Evolutionary conservation across 805 yeast genomes (phyloP), one percentile per base, ranked within the genome.

Genomic region (Jamesozyma piceae): DNA sequence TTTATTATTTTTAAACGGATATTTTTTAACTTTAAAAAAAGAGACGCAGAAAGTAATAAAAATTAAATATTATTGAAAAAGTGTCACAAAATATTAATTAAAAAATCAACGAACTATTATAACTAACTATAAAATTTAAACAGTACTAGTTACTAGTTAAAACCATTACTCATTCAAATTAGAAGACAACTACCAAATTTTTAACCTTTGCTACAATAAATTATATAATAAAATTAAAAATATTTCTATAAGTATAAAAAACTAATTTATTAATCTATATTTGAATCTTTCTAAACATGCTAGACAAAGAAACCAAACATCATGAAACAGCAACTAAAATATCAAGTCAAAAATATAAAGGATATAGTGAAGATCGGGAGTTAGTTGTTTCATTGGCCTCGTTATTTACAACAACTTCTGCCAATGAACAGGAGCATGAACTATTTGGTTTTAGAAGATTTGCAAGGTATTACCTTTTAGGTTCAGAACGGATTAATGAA

Each of bases 361-460:
- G 3, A 13, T 22, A n/a, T 17, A 24, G 13, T 24, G 15, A 35
- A 5, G 13, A 35, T 11, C 17, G 15, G 14, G 15, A 22, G 26
- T 22, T 35, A 21, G 20, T 6, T 6, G 31, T 19, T 3, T 13
- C 39, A 13, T 13, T 35, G 21, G 15, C 35, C 3, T 14, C 27
- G 13, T 32, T 38, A 8, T 37, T 37, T 29, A 19, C 35, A 5
- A 13, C 22, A 13, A 19, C 14, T 15, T 17, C 39, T 4, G 5
- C 9, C 14, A n/a, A 31, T 2, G 20, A 29, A 8, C 39, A 6
- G 11, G n/a, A 4, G 8, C 47, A 47, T 26, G 58, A 55, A 18
- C 24, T 55, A 9, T 50, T 58, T 42, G 63, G 64, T 1, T 53
- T 60, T 35, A 49, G 63, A 38, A 48, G 54, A 39, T 44, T 58